Conservation (phyloP, 495 filamentous ascomycete genomes). For the Alectoria sarmentosa region DNA sequence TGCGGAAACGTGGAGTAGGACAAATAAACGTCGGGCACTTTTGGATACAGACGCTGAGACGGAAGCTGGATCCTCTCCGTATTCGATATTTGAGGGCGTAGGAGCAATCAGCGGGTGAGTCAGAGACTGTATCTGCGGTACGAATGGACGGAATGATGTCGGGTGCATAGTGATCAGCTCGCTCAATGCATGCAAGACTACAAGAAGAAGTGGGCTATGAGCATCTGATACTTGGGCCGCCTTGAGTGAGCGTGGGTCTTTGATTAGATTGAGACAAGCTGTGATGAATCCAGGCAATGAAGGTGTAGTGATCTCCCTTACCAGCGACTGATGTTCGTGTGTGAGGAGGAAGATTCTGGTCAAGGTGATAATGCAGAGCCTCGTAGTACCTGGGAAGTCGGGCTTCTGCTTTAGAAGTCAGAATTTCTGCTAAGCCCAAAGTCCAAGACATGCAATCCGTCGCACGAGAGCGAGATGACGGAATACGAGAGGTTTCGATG, state of each 20-base stretch:
- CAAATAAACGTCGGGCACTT: slow-evolving; percentile 51
- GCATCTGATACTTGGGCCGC: slow-evolving; percentile 23
- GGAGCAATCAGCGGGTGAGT: slow-evolving; percentile 51
- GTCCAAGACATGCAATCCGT: background rate
- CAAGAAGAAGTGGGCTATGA: slow-evolving; percentile 45
- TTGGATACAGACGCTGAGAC: slow-evolving; percentile 44
- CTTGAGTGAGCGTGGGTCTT: background rate
- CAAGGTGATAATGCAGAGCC: slow-evolving; percentile 64
- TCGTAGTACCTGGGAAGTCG: slow-evolving; percentile 64
- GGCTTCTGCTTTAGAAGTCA: slow-evolving; percentile 47
- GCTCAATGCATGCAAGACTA: slow-evolving; percentile 55
- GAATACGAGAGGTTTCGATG: background rate
- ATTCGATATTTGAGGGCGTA: slow-evolving; percentile 33
- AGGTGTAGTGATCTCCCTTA: slow-evolving; percentile 84
- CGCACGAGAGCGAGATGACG: background rate
- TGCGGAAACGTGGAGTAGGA: slow-evolving; percentile 65
- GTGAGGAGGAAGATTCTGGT: slow-evolving; percentile 76
- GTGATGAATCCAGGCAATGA: slow-evolving; percentile 66
- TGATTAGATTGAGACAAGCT: slow-evolving; percentile 55
- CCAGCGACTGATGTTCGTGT: slow-evolving; percentile 69
- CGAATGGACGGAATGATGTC: slow-evolving; percentile 70
- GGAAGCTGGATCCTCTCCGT: slow-evolving; percentile 34
- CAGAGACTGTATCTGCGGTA: slow-evolving; percentile 54
- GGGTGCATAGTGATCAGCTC: slow-evolving; percentile 69
- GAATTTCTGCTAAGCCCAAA: background rate